Evolutionary conservation across 805 yeast genomes (phyloP).

Genomic region (Hanseniaspora guilliermondii): DNA sequence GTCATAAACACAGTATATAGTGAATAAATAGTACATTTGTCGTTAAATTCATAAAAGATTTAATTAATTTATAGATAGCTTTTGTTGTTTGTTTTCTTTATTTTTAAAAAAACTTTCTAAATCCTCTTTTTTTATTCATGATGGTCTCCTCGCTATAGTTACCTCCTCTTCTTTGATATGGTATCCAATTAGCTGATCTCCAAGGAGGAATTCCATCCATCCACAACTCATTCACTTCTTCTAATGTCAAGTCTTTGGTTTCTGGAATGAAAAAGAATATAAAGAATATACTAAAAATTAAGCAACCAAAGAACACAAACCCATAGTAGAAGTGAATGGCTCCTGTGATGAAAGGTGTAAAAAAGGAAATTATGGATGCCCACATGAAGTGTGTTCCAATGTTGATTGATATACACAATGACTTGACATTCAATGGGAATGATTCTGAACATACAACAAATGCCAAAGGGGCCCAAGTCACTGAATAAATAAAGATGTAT

Average conservation of each 20-base stretch:
- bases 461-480: conserved; percentile 64
- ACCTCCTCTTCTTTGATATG: conserved; percentile 24
- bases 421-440: conserved; percentile 58
- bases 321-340: conserved; percentile 60
- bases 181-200: conserved; percentile 39
- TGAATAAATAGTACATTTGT: too few species aligned
- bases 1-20: too few species aligned
- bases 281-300: conserved; percentile 43
- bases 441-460: conserved; percentile 55
- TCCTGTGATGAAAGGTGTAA: conserved; percentile 57
- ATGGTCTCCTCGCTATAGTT: conserved; percentile 3
- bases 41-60: too few species aligned
- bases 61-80: too few species aligned
- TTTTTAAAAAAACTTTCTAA: conserved; percentile 11
- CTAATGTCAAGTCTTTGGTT: conserved; percentile 67
- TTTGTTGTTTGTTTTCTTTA: too few species aligned
- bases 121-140: conserved; percentile 13
- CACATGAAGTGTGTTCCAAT: conserved; percentile 53
- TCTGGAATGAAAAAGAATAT: conserved; percentile 60
- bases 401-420: conserved; percentile 45
- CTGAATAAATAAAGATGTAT: conserved; percentile 59
- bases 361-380: conserved; percentile 55
- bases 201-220: conserved; percentile 31
- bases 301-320: conserved; percentile 44
- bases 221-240: conserved; percentile 60